Evolutionary conservation across 2,329 filamentous ascomycete genomes (phyloP).

Genomic region (Trichoderma lentiforme): DNA sequence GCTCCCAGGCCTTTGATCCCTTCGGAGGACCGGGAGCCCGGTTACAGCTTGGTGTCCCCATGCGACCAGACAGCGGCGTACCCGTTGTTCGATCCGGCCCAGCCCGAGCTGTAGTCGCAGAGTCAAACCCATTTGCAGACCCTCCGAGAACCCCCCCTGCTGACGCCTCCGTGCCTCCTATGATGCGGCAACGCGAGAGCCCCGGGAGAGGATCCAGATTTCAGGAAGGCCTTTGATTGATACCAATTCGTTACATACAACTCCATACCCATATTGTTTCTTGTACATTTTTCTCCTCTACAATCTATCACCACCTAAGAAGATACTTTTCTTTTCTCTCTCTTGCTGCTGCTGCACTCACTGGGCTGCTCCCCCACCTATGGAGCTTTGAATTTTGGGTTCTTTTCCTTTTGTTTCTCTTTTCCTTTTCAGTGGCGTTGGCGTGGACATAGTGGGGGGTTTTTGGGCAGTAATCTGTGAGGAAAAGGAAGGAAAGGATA

Average conservation of each 20-base stretch:
- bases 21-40: conserved; percentile 34
- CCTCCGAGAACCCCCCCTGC: conserved; percentile 27
- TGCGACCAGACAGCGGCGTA: conserved; percentile 59
- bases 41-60: conserved; percentile 54
- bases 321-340: background rate
- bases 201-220: conserved; percentile 39
- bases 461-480: conserved; percentile 1
- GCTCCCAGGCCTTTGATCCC: conserved; percentile 47
- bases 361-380: conserved; percentile 13
- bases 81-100: conserved; percentile 64
- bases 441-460: background rate
- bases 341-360: background rate
- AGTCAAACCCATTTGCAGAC: conserved; percentile 47
- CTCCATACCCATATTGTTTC: conserved; percentile 2
- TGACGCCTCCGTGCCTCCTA: conserved; percentile 39
- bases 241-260: background rate
- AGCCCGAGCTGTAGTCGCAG: conserved; percentile 58
- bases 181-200: conserved; percentile 32
- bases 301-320: background rate
- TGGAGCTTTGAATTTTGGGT: conserved; percentile 5
- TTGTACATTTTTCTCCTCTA: conserved; percentile 1
- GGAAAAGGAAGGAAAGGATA: conserved; percentile 14
- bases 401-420: background rate
- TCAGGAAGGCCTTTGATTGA: conserved; percentile 38
- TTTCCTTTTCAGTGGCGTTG: conserved; percentile 3